Conservation (phyloP, 2,329 filamentous ascomycete genomes). For the Phoma herbarum region DNA sequence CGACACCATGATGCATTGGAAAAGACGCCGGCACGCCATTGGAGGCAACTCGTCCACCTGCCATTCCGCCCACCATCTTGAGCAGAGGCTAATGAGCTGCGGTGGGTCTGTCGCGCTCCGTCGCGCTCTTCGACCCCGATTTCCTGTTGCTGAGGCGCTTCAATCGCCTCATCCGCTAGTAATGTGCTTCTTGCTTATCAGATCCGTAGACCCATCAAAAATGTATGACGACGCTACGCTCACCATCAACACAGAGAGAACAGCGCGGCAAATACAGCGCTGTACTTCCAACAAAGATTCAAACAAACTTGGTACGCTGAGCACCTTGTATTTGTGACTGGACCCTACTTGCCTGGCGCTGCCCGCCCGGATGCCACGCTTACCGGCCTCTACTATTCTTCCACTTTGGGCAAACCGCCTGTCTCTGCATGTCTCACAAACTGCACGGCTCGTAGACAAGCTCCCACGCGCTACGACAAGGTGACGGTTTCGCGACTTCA, state of each 20-base stretch:
- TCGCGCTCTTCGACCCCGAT: slow-evolving; percentile 16
- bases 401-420: slow-evolving; percentile 8
- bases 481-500: slow-evolving; percentile 31
- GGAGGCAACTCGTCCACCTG: slow-evolving; percentile 22
- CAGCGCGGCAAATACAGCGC: slow-evolving; percentile 10
- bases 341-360: slow-evolving; percentile 17
- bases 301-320: not conserved
- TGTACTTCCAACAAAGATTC: slow-evolving; percentile 7
- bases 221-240: slow-evolving; percentile 34
- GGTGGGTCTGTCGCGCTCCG: slow-evolving; percentile 26
- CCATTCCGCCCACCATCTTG: slow-evolving; percentile 23
- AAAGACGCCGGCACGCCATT: slow-evolving; percentile 20
- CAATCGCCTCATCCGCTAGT: slow-evolving; percentile 9
- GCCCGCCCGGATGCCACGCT: slow-evolving; percentile 17
- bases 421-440: slow-evolving; percentile 12
- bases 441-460: slow-evolving; percentile 17
- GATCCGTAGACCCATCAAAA: slow-evolving; percentile 21
- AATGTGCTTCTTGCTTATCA: slow-evolving; percentile 18
- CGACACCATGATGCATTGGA: slow-evolving; percentile 12
- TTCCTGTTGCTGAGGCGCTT: slow-evolving; percentile 11
- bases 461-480: slow-evolving; percentile 18
- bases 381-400: slow-evolving; percentile 5
- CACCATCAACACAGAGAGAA: slow-evolving; percentile 21
- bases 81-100: slow-evolving; percentile 21
- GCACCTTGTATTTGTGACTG: slow-evolving; percentile 5